Evolutionary conservation across 2,329 filamentous ascomycete species (phyloP).

Genomic region (Trichoderma cornu-damae): DNA sequence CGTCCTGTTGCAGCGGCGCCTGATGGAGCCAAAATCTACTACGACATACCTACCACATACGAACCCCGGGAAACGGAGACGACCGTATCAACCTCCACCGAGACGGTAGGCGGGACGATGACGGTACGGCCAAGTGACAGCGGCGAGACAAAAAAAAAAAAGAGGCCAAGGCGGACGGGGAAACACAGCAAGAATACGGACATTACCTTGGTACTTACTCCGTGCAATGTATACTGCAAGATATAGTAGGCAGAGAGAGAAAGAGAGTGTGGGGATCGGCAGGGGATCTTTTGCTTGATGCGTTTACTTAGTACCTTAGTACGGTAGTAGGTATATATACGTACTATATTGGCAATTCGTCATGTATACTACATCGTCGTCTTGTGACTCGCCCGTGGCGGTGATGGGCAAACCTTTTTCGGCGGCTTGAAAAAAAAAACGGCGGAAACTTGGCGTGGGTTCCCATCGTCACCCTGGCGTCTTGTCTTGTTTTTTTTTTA

Average conservation of each 20-base stretch:
- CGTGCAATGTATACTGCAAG: no score
- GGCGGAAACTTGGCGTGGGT: background rate
- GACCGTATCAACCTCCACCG: background rate
- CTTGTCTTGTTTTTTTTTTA: no score
- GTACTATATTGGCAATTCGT: conserved; percentile 8
- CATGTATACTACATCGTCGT: conserved; percentile 9
- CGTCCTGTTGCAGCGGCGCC: conserved; percentile 48
- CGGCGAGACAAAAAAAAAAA: background rate
- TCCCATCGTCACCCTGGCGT: background rate
- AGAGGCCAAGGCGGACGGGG: conserved; percentile 4
- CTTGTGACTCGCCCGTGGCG: conserved; percentile 3
- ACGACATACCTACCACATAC: no score
- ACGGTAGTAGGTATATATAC: no score
- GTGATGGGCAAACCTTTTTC: background rate
- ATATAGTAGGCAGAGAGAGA: no score
- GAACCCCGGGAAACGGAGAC: conserved; percentile 19
- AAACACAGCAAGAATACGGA: conserved; percentile 10
- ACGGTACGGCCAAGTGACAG: no score
- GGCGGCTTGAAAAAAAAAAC: background rate
- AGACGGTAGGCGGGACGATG: background rate
- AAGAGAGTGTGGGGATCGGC: conserved; percentile 4
- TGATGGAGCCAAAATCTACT: conserved; percentile 58
- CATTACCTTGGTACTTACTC: no score
- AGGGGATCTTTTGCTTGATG: conserved; percentile 11
- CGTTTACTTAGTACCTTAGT: no score